phyloP scores from a whole-genome alignment of 768 basidiomycete genomes.

The Tephrocybe sp. region DNA sequence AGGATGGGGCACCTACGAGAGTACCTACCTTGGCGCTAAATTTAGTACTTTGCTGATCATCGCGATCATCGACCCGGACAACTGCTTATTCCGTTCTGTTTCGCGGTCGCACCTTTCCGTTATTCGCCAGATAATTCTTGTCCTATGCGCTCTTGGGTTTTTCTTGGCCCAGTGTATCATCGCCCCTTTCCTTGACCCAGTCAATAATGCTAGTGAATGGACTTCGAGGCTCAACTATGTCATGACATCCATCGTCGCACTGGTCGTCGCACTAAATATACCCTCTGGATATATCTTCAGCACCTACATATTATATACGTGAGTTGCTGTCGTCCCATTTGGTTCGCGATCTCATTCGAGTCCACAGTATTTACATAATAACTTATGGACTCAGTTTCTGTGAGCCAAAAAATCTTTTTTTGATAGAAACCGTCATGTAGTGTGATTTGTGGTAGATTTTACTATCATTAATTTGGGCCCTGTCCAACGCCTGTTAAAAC shows the following conservation, averaged over 20 bases:
- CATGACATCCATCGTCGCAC: conserved; percentile 59
- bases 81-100: conserved; percentile 67
- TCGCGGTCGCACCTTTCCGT: conserved; percentile 51
- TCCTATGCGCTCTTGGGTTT: conserved; percentile 56
- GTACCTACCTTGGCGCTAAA: conserved; percentile 68
- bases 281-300: conserved; percentile 55
- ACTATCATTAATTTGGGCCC: conserved; percentile 52
- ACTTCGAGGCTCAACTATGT: conserved; percentile 71
- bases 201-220: conserved; percentile 78
- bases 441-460: conserved; percentile 60
- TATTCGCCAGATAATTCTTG: conserved; percentile 60
- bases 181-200: conserved; percentile 66
- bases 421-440: no score
- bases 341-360: conserved; percentile 3
- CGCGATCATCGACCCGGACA: conserved; percentile 67
- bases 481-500: conserved; percentile 58
- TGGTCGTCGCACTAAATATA: conserved; percentile 60
- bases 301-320: conserved; percentile 68
- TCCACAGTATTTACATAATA: conserved; percentile 42
- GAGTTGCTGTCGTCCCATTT: conserved; percentile 21
- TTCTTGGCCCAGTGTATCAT: conserved; percentile 61
- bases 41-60: conserved; percentile 64
- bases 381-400: conserved; percentile 72
- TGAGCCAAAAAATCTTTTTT: no score
- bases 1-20: conserved; percentile 62